Evolutionary conservation across 495 filamentous ascomycete species (phyloP).

Genomic region (Daldinia loculata): DNA sequence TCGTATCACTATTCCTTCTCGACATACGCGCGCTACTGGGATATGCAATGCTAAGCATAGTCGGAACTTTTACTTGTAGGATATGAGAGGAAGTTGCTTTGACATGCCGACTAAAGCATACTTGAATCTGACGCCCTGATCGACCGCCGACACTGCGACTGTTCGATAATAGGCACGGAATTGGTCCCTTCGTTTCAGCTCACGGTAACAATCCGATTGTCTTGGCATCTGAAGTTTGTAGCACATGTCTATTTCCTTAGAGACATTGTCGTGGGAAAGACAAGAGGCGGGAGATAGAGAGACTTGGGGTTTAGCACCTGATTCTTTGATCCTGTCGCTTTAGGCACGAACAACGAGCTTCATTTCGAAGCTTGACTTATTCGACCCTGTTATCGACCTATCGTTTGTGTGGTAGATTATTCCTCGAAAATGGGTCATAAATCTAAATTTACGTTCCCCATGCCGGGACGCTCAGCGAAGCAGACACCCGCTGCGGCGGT

Average conservation of each 20-base stretch:
- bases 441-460: conserved; percentile 63
- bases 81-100: conserved; percentile 29
- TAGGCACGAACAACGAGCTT: conserved; percentile 8
- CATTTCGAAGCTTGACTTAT: background rate
- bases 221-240: conserved; percentile 11
- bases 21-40: conserved; percentile 10
- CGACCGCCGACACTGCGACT: conserved; percentile 20
- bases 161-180: conserved; percentile 24
- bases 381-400: background rate
- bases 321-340: background rate
- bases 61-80: conserved; percentile 5
- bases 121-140: conserved; percentile 19
- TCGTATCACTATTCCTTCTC: conserved; percentile 7
- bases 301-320: conserved; percentile 1
- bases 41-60: conserved; percentile 24
- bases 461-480: conserved; percentile 59
- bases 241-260: background rate
- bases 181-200: conserved; percentile 23
- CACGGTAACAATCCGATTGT: conserved; percentile 5
- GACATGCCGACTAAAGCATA: conserved; percentile 30
- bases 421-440: conserved; percentile 54
- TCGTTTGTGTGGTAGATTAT: conserved; percentile 7
- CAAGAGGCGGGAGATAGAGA: conserved; percentile 16
- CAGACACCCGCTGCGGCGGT: conserved; percentile 29
- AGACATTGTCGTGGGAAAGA: conserved; percentile 5